Evolutionary conservation across 352 stramenopile genomes (phyloP), one percentile per base, ranked within the genome.

Genomic region (Phytophthora citricola): DNA sequence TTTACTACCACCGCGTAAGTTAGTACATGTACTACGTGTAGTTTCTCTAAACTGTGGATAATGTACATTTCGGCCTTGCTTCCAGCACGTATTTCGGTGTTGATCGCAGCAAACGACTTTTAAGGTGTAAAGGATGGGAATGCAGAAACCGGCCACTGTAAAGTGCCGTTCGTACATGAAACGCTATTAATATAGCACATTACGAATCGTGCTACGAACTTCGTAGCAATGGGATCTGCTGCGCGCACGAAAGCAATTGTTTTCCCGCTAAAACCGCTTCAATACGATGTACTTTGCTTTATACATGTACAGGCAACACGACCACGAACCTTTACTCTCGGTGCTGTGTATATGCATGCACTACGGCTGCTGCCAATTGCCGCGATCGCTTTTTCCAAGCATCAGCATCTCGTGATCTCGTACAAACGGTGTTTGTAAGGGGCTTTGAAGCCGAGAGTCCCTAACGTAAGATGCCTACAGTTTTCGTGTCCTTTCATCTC

Each of bases 71-170:
- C 17, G 17, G 17, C 17, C 17, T 20, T 20, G 17, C 17, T 20
- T 20, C 17, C 17, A 20, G 17, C 17, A 20, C 36, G 11, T 17
- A 43, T 65, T 58, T 65, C 58, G 58, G 22, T 55, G 58, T 59
- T 54, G 43, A 8, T 51, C 31, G 43, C 10, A 36, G 41, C 38
- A 55, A 52, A 41, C 46, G 31, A 47, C 36, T 46, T 27, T 58
- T 26, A 11, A 31, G 32, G 15, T 34, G 59, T 62, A 67, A 61
- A 67, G 51, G 59, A 67, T 61, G 59, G 57, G 59, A 39, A 31
- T 29, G 14, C 46, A 63, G 26, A 56, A 36, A 69, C 52, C 36
- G 41, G 52, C 26, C 61, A 54, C 15, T 45, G 61, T 69, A 69
- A 69, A 69, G 40, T 69, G 58, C 52, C 36, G 44, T 39, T 14